These are phyloP conservation scores for Yamadazyma kanchanaburiensis DNA, from an alignment of 1,139 yeast genomes.

Conservation along the genomic window DNA sequence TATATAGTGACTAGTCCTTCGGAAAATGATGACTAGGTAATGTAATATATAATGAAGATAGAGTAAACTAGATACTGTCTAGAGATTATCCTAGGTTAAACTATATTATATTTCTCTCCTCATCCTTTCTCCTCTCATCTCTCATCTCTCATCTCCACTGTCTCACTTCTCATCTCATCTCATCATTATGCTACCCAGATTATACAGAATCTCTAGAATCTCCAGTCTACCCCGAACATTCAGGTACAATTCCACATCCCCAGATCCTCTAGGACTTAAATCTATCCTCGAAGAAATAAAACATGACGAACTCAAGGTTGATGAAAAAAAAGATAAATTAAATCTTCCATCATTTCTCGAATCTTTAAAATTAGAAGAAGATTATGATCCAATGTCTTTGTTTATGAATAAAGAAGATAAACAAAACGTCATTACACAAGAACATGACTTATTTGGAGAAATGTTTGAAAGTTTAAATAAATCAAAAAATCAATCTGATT, in stretches of 20 bases:
- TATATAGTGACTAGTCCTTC: conserved; percentile 12
- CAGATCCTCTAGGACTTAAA: conserved; percentile 9
- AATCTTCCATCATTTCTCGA: conserved; percentile 5
- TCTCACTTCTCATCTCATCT: conserved; percentile 1
- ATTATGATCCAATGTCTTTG: too few relatives aligned
- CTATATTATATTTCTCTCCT: too few relatives aligned
- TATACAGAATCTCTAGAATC: too few relatives aligned
- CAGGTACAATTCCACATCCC: too few relatives aligned
- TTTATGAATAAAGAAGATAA: conserved; percentile 7
- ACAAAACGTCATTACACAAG: conserved; percentile 20
- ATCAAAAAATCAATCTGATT: background rate
- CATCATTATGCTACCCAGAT: background rate
- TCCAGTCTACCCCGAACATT: too few relatives aligned
- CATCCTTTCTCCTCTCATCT: too few relatives aligned
- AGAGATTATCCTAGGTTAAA: too few relatives aligned
- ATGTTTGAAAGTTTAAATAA: conserved; percentile 19
- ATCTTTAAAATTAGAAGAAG: conserved; percentile 6
- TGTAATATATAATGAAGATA: too few relatives aligned
- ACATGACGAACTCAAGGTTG: background rate
- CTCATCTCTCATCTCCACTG: too few relatives aligned
- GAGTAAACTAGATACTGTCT: too few relatives aligned
- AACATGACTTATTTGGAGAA: conserved; percentile 21
- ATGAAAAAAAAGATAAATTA: conserved; percentile 1
- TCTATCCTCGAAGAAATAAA: conserved; percentile 4
- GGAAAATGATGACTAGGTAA: too few relatives aligned